Conservation (phyloP, 495 filamentous ascomycete species). For the Hypoxylon cercidicola region DNA sequence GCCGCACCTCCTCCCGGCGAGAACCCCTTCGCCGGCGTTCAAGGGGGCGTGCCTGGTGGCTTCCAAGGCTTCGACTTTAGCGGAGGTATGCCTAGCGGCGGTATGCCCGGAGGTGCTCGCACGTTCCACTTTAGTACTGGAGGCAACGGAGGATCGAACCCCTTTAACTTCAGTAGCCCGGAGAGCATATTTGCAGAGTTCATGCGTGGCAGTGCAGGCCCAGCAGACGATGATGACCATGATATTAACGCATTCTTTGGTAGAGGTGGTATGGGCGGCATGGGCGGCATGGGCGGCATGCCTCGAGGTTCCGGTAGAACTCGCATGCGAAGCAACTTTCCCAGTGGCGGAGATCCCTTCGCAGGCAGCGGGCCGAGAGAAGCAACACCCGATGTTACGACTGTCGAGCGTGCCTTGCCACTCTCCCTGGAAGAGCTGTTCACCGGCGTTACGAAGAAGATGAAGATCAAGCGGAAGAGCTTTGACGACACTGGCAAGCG, state of each 20-base stretch:
- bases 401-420: conserved; percentile 84
- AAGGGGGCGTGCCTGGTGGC: conserved; percentile 55
- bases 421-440: conserved; percentile 89
- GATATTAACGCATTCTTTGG: conserved; percentile 45
- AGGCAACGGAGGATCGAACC: conserved; percentile 53
- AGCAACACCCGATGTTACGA: conserved; percentile 84
- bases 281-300: conserved; percentile 43
- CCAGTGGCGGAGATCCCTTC: conserved; percentile 54
- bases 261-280: conserved; percentile 39
- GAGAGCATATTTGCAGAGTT: conserved; percentile 88
- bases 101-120: conserved; percentile 51
- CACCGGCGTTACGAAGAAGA: conserved; percentile 87
- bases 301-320: conserved; percentile 49
- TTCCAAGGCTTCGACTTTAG: conserved; percentile 67
- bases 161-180: conserved; percentile 84
- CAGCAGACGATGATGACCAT: conserved; percentile 47
- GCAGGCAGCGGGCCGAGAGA: conserved; percentile 56
- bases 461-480: conserved; percentile 95
- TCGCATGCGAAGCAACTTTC: conserved; percentile 52
- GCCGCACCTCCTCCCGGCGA: conserved; percentile 71
- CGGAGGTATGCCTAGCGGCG: conserved; percentile 35
- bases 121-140: conserved; percentile 81
- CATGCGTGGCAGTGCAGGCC: conserved; percentile 65
- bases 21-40: conserved; percentile 61
- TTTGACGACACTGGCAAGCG: conserved; percentile 88